Evolutionary conservation across 2,329 filamentous ascomycete species (phyloP).

Genomic region (Pseudogymnoascus sp.): DNA sequence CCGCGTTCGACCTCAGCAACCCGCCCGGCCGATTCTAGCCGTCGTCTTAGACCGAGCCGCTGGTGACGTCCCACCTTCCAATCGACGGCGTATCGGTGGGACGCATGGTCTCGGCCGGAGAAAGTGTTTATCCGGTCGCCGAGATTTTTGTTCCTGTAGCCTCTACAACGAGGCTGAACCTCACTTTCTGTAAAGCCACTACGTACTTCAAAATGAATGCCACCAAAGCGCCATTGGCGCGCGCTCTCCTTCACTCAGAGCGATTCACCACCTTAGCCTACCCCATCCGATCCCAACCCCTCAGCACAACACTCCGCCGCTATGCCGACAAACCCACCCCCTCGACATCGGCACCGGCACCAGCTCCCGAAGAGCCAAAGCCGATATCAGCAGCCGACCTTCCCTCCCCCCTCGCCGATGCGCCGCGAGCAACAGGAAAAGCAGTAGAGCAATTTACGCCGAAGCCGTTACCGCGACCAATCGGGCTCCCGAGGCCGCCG

Average conservation of each 20-base stretch:
- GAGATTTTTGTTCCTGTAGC: not conserved
- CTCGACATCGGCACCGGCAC: constrained; percentile 10
- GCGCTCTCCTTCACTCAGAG: not conserved
- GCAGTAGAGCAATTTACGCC: constrained; percentile 48
- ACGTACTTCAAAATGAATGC: not conserved
- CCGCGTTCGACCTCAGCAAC: not conserved
- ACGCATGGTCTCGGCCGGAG: not conserved
- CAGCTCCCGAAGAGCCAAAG: constrained; percentile 8
- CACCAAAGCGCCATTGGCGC: constrained; percentile 1
- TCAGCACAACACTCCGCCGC: constrained; percentile 1
- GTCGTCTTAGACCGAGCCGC: not conserved
- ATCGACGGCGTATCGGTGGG: not conserved
- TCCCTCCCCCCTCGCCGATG: constrained; percentile 44
- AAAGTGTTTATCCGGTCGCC: not conserved
- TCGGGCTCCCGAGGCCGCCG: constrained; percentile 72
- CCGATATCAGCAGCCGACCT: constrained; percentile 21
- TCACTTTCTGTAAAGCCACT: not conserved
- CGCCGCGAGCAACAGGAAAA: constrained; percentile 53
- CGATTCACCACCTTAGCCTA: not conserved
- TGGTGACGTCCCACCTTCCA: not conserved
- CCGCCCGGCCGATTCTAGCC: not conserved
- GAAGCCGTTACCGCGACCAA: constrained; percentile 59
- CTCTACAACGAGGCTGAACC: not conserved
- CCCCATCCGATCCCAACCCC: not conserved
- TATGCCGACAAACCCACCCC: not conserved